These are phyloP conservation scores for Pyronema omphalodes DNA, from an alignment of 495 filamentous ascomycete genomes.

Conservation along the genomic window DNA sequence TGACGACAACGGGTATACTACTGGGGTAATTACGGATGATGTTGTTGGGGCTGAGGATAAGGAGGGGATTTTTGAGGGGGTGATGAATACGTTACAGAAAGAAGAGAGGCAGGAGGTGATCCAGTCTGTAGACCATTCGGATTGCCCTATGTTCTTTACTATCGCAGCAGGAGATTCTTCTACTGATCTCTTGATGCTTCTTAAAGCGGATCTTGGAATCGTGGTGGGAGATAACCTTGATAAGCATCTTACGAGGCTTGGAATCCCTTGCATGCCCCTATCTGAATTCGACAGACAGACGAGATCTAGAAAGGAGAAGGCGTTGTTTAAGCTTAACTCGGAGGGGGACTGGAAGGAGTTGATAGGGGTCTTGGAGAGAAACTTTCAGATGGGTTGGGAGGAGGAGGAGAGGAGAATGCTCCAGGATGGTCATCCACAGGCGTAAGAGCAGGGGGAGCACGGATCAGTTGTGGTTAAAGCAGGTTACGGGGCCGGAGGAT, in stretches of 20 bases:
- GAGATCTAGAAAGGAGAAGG: too few relatives aligned
- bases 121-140: slow-evolving; percentile 12
- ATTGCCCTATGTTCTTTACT: too few relatives aligned
- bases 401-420: too few relatives aligned
- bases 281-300: too few relatives aligned
- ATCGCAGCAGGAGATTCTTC: slow-evolving; percentile 14
- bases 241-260: slow-evolving; percentile 8
- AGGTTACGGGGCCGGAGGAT: too few relatives aligned
- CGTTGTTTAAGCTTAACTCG: too few relatives aligned
- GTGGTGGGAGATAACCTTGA: slow-evolving; percentile 16
- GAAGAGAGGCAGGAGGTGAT: background rate
- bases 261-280: background rate
- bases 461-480: too few relatives aligned
- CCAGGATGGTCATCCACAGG: too few relatives aligned
- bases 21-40: slow-evolving; percentile 6
- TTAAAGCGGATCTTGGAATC: slow-evolving; percentile 22
- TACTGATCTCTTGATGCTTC: slow-evolving; percentile 21
- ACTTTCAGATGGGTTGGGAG: too few relatives aligned
- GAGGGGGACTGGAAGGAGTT: too few relatives aligned
- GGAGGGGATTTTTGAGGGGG: slow-evolving; percentile 5
- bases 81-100: slow-evolving; percentile 1
- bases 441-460: too few relatives aligned
- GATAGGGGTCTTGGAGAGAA: too few relatives aligned
- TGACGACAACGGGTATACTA: slow-evolving; percentile 4
- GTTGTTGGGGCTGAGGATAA: slow-evolving; percentile 19